Evolutionary conservation across 176 grass and related monocot genomes (phyloP).

Genomic region (Aegilops longissima): DNA sequence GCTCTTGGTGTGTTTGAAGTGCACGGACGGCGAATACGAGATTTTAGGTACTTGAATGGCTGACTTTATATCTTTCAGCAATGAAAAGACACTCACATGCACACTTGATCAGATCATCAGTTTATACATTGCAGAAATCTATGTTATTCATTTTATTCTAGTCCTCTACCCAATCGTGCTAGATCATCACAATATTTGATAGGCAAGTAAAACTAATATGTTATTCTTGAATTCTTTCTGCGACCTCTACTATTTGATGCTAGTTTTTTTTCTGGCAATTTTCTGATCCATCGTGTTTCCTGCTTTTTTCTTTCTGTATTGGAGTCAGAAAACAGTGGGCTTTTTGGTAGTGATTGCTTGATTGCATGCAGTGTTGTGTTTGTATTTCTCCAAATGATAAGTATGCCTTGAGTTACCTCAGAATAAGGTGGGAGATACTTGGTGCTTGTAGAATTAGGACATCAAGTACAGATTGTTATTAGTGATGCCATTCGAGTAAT

Average conservation of each 20-base stretch:
- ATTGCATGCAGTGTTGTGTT: not conserved
- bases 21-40: slow-evolving; percentile 89
- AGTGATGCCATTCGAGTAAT: slow-evolving; percentile 2
- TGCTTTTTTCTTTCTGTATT: not conserved
- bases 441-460: slow-evolving; percentile 17
- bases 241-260: not conserved
- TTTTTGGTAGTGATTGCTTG: slow-evolving; percentile 18
- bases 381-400: slow-evolving; percentile 4
- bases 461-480: not conserved
- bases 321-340: not conserved
- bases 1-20: slow-evolving; percentile 99
- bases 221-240: slow-evolving; percentile 1
- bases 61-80: slow-evolving; percentile 11
- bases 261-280: not conserved
- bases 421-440: not conserved
- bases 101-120: not conserved
- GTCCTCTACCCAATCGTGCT: not conserved
- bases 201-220: not conserved
- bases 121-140: not conserved
- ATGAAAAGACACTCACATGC: slow-evolving; percentile 14
- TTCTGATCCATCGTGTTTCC: not conserved
- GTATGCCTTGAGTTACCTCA: not conserved
- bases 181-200: slow-evolving; percentile 9
- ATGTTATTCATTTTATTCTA: not conserved
- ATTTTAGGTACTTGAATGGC: slow-evolving; percentile 77